A percentile compares a stretch with the other conserved stretches of the same genome.
Evolutionary conservation across 768 basidiomycete genomes (phyloP).

Genomic region (Phaffia tasmanica): DNA sequence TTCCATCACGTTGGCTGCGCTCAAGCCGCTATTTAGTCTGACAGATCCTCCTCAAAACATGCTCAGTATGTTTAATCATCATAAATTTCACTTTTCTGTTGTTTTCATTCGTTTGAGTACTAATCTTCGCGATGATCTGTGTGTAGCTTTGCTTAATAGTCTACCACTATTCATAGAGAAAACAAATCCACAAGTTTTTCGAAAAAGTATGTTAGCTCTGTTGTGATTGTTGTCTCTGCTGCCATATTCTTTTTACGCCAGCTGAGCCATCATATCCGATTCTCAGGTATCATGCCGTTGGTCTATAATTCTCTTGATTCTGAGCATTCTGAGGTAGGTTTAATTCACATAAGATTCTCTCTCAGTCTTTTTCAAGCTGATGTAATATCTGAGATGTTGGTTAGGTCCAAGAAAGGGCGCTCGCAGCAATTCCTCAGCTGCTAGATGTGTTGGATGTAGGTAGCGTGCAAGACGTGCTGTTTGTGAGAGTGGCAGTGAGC

Average conservation of each 20-base stretch:
- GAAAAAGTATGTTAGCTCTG: slow-evolving; percentile 57
- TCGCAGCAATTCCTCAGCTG: slow-evolving; percentile 13
- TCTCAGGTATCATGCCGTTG: slow-evolving; percentile 79
- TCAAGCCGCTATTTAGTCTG: slow-evolving; percentile 78
- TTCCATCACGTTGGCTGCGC: slow-evolving; percentile 63
- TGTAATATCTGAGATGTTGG: no score
- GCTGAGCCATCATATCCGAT: neutral
- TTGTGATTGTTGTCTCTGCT: neutral
- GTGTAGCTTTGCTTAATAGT: slow-evolving; percentile 63
- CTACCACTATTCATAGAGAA: slow-evolving; percentile 75
- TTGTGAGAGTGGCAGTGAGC: slow-evolving; percentile 18
- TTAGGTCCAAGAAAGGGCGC: slow-evolving; percentile 12
- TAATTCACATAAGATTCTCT: no score
- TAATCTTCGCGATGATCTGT: neutral
- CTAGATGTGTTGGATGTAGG: slow-evolving; percentile 23
- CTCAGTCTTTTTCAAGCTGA: no score
- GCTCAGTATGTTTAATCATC: slow-evolving; percentile 45
- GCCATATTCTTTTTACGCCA: neutral
- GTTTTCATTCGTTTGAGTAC: neutral
- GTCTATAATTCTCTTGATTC: slow-evolving; percentile 93
- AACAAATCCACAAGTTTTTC: slow-evolving; percentile 71
- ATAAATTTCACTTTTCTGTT: neutral
- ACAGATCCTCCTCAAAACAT: slow-evolving; percentile 97
- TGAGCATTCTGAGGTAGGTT: slow-evolving; percentile 53
- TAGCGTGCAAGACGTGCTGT: slow-evolving; percentile 18